Base-by-base conservation (phyloP, 805 yeast genomes). In the Ogataea chonburiensis region DNA sequence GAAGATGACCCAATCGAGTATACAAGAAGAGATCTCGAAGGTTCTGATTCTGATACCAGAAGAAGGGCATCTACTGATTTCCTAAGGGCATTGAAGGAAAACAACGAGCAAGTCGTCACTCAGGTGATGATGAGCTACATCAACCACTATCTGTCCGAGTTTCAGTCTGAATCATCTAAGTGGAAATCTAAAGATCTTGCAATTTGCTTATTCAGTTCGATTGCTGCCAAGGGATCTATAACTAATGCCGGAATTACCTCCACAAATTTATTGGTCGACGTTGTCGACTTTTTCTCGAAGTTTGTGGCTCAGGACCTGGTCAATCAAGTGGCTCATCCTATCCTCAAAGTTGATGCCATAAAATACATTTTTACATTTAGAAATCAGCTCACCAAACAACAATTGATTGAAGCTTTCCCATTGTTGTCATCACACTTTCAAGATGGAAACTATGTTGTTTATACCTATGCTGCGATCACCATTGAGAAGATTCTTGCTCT, bases 1-100 rank as follows among this genome's bases (percentile, higher is more conserved):
- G 98, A 93, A 61, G 98, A 93, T 62, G 98, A 93, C 56, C 98
- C 98, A 23, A 82, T 93, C 37, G 94, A 86, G 52, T 93, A 73
- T 56, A 89, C 89, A 14, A 75, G 98, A 53, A 74, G 95, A 43
- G 98, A 93, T 60, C 68, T 94, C 29, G 98, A 94, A 63, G 98
- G 98, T 5, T 81, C 95, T 0, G 98, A 91, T 57, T 75, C 83
- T 10, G 98, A 89, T 55, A 82, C 96, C 1, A 77, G 99, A 61
- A 75, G 97, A 61, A 78, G 94, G 50, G 79, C 96, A 0, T 80
- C 97, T n/a, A 86, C 95, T 2, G 97, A 87, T 53, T 88, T 93
- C 54, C 67, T 93, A 48, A 76, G 94, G 44, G 95, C 87, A 50
- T 71, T 93, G 49, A 86, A 88, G 50, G 85, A 79, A 31, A 81